Conservation (phyloP, 306 rosid genomes). For the Malus sylvestris region DNA sequence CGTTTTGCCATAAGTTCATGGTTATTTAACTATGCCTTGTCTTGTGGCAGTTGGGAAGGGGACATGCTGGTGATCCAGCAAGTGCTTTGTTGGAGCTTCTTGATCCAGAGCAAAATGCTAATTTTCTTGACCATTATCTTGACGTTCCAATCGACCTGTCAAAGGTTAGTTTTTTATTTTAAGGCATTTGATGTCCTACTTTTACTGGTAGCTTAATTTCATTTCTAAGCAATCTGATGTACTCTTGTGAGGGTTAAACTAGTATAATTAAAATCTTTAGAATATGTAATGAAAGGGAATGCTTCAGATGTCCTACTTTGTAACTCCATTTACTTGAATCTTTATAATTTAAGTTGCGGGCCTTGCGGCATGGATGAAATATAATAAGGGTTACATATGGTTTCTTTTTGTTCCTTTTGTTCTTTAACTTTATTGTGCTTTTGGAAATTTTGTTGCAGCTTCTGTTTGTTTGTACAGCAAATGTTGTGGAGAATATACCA, state of each 20-base stretch:
- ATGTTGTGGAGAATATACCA: slow-evolving; percentile 88
- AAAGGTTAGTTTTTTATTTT: slow-evolving; percentile 51
- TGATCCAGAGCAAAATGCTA: slow-evolving; percentile 99
- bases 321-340: neutral
- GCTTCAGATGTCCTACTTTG: neutral
- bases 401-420: neutral
- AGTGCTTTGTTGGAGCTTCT: slow-evolving; percentile 99
- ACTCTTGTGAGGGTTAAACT: neutral
- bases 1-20: slow-evolving; percentile 5
- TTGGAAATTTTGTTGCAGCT: slow-evolving; percentile 55
- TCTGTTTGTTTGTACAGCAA: slow-evolving; percentile 97
- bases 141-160: slow-evolving; percentile 97
- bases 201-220: neutral
- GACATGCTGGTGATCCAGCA: slow-evolving; percentile 99
- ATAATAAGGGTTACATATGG: neutral
- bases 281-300: neutral
- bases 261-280: neutral
- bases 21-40: neutral
- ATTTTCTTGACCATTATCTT: slow-evolving; percentile 96
- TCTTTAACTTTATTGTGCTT: slow-evolving; percentile 14
- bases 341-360: neutral
- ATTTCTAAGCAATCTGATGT: neutral
- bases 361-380: neutral
- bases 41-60: slow-evolving; percentile 84
- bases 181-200: slow-evolving; percentile 2